phyloP scores from a whole-genome alignment of 148 eudicot genomes.

The Linanthus parryae region DNA sequence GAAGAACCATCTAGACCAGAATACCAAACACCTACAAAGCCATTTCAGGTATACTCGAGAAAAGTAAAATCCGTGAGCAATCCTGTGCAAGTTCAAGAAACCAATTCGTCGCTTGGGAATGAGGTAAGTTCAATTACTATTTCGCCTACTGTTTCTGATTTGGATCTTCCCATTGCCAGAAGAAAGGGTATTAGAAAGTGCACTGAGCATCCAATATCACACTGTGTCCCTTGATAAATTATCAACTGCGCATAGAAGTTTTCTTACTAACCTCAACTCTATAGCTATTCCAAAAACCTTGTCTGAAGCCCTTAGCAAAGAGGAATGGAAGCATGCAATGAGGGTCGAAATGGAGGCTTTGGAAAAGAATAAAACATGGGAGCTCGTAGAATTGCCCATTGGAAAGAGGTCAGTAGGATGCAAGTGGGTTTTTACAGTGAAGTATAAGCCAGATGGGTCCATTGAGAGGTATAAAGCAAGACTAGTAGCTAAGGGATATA shows the following conservation, averaged over 20 bases:
- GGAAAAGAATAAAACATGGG: not conserved
- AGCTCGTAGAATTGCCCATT: not conserved
- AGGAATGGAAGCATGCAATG: not conserved
- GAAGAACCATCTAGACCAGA: too few species aligned
- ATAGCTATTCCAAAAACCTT: not conserved
- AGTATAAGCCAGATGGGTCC: not conserved
- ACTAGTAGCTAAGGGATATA: not conserved
- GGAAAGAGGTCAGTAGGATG: not conserved
- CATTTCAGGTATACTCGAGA: too few species aligned
- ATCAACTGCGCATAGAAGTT: not conserved
- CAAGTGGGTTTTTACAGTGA: conserved; percentile 2
- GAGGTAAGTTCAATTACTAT: not conserved
- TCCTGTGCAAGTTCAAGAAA: not conserved
- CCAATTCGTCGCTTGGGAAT: not conserved
- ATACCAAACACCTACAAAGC: too few species aligned
- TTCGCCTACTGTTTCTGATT: not conserved
- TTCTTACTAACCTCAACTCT: not conserved
- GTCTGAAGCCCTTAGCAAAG: not conserved
- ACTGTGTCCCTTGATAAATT: not conserved
- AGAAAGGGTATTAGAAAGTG: not conserved
- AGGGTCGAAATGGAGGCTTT: not conserved
- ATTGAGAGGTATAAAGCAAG: conserved; percentile 1
- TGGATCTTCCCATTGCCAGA: not conserved
- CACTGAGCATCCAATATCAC: not conserved
- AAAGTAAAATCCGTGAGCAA: too few species aligned